phyloP scores from a whole-genome alignment of 352 stramenopile genomes.

The Phytophthora niederhauseri region DNA sequence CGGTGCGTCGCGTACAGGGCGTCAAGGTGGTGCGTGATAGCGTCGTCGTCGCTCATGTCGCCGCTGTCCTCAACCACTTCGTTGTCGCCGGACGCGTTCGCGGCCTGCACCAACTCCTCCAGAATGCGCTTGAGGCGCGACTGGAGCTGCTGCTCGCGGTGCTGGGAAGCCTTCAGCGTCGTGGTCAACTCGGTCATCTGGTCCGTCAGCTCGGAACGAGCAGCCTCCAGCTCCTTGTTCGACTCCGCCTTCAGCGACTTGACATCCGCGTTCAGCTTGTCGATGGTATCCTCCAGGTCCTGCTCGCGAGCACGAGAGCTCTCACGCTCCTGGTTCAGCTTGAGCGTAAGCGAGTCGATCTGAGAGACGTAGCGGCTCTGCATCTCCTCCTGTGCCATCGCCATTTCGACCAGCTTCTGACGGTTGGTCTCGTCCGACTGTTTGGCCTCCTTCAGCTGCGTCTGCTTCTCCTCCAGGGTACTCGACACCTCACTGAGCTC shows the following conservation, averaged over 20 bases:
- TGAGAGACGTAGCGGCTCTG: slow-evolving; percentile 44
- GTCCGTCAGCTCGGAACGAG: slow-evolving; percentile 26
- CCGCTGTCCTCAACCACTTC: slow-evolving; percentile 31
- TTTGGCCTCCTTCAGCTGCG: slow-evolving; percentile 40
- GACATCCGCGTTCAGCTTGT: slow-evolving; percentile 42
- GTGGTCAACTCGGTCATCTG: slow-evolving; percentile 43
- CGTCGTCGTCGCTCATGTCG: slow-evolving; percentile 37
- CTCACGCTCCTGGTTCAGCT: slow-evolving; percentile 55
- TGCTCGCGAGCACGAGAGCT: slow-evolving; percentile 48
- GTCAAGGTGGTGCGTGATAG: slow-evolving; percentile 40
- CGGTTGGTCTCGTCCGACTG: slow-evolving; percentile 44
- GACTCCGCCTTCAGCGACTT: slow-evolving; percentile 42
- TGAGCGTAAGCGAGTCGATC: slow-evolving; percentile 47
- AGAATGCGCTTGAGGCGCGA: slow-evolving; percentile 48
- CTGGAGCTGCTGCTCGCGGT: slow-evolving; percentile 56
- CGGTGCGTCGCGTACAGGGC: slow-evolving; percentile 46
- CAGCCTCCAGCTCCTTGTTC: slow-evolving; percentile 33
- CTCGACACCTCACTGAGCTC: slow-evolving; percentile 37
- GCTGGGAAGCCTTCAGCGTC: slow-evolving; percentile 45
- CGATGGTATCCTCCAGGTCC: slow-evolving; percentile 43
- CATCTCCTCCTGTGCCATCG: slow-evolving; percentile 50
- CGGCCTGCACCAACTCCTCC: slow-evolving; percentile 45
- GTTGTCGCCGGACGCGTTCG: slow-evolving; percentile 31
- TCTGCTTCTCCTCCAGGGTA: slow-evolving; percentile 41
- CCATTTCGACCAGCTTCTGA: slow-evolving; percentile 47